Percentiles rank a stretch among this genome's conserved stretches.
Evolutionary conservation across 257 asterid species (phyloP).

Genomic region (Penstemon newberryi): DNA sequence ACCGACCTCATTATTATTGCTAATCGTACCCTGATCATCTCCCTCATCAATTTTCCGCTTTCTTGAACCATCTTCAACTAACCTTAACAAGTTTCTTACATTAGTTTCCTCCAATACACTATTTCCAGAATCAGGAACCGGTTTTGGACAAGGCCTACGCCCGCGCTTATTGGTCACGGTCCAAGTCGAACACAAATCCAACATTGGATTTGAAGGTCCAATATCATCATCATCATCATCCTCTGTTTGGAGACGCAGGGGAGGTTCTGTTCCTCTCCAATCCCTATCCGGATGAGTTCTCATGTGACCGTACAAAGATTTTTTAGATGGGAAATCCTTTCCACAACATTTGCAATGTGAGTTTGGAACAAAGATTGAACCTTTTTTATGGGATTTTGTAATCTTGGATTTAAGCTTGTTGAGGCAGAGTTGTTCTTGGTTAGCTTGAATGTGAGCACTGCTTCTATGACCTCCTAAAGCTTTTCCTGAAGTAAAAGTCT

Average conservation of each 20-base stretch:
- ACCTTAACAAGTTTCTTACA: too few species aligned
- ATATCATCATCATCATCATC: not conserved
- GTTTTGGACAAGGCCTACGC: not conserved
- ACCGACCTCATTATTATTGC: too few species aligned
- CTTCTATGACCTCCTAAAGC: conserved; percentile 87
- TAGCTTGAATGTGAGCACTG: conserved; percentile 73
- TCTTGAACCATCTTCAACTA: too few species aligned
- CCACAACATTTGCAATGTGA: conserved; percentile 23
- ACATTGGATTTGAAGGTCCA: not conserved
- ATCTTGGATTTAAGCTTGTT: conserved; percentile 31
- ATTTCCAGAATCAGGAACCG: too few species aligned
- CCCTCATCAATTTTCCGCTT: too few species aligned
- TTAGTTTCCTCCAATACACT: too few species aligned
- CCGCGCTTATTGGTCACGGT: conserved; percentile 35
- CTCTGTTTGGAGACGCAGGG: not conserved
- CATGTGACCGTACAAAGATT: conserved; percentile 69
- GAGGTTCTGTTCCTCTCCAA: conserved; percentile 64
- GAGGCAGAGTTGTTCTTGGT: conserved; percentile 30
- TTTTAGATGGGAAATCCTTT: conserved; percentile 36
- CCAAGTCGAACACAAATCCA: conserved; percentile 37
- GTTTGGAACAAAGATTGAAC: not conserved
- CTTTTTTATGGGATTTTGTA: not conserved
- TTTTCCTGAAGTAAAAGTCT: conserved; percentile 58
- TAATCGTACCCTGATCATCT: too few species aligned
- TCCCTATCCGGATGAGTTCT: conserved; percentile 63